A percentile compares a stretch with the other conserved stretches of the same genome.
Evolutionary conservation across 208 protist species (phyloP).

Genomic region (Leishmania tarentolae): DNA sequence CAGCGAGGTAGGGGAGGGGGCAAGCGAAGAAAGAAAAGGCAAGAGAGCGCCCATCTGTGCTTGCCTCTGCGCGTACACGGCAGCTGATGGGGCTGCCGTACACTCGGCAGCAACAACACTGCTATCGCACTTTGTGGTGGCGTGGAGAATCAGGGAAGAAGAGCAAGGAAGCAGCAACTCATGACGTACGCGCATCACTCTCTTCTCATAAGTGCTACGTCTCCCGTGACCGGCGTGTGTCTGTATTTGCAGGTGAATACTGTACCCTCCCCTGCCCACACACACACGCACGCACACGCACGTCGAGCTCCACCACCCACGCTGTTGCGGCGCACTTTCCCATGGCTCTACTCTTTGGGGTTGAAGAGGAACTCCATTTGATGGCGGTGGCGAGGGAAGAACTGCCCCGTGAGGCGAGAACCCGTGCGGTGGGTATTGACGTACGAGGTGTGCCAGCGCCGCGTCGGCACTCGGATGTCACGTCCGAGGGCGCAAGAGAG

Average conservation of each 20-base stretch:
- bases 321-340: background rate
- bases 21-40: conserved; percentile 3
- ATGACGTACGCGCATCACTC: background rate
- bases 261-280: background rate
- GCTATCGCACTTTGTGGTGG: background rate
- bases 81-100: background rate
- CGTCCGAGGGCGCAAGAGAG: conserved; percentile 81
- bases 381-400: conserved; percentile 84
- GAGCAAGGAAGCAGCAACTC: background rate
- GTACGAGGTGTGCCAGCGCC: conserved; percentile 90
- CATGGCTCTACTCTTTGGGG: conserved; percentile 58
- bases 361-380: conserved; percentile 91
- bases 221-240: background rate
- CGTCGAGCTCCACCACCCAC: background rate
- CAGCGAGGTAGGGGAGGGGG: background rate
- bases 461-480: conserved; percentile 81
- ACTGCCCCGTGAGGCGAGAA: conserved; percentile 79
- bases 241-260: background rate
- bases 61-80: background rate
- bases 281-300: too few relatives aligned
- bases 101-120: background rate
- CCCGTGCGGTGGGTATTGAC: conserved; percentile 90
- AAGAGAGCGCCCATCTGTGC: conserved; percentile 2
- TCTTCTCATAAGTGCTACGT: background rate
- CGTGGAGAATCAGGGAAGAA: background rate